phyloP scores from a whole-genome alignment of 345 rosid species.

The Pugionium cornutum region DNA sequence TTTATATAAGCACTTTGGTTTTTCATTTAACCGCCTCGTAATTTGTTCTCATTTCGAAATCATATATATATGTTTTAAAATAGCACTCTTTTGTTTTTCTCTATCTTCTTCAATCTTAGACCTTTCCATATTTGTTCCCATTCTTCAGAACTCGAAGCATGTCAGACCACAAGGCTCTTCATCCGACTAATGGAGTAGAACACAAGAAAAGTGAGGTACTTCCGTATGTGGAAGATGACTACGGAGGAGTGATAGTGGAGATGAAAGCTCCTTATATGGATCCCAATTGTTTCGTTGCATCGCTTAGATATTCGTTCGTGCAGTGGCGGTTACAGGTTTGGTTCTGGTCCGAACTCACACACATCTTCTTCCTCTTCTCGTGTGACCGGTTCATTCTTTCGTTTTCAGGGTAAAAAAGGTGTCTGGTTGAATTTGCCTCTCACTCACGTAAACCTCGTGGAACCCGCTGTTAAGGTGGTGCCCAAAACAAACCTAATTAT shows the following conservation, averaged over 20 bases:
- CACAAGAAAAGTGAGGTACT: conserved; percentile 40
- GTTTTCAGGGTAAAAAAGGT: conserved; percentile 66
- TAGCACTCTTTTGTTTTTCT: no score
- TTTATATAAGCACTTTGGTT: no score
- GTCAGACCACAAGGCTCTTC: conserved; percentile 26
- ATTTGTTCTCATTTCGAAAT: no score
- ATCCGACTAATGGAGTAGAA: conserved; percentile 39
- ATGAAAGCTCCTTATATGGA: conserved; percentile 51
- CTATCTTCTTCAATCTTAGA: neutral
- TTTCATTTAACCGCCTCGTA: no score
- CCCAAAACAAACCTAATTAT: neutral
- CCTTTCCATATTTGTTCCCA: neutral
- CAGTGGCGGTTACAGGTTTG: conserved; percentile 60
- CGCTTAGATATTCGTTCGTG: conserved; percentile 49
- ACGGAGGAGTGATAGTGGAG: conserved; percentile 63
- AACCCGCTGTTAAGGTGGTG: conserved; percentile 66
- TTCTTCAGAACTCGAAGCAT: conserved; percentile 9
- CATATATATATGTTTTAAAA: no score
- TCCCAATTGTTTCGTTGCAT: conserved; percentile 41
- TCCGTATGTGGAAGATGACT: conserved; percentile 48
- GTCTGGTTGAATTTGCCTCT: conserved; percentile 80
- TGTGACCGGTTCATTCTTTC: neutral
- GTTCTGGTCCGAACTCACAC: conserved; percentile 2
- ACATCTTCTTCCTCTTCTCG: neutral
- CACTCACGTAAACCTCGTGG: conserved; percentile 62